Base-by-base conservation (phyloP, 1,284 basidiomycete species). In the Phylloporus gajari region DNA sequence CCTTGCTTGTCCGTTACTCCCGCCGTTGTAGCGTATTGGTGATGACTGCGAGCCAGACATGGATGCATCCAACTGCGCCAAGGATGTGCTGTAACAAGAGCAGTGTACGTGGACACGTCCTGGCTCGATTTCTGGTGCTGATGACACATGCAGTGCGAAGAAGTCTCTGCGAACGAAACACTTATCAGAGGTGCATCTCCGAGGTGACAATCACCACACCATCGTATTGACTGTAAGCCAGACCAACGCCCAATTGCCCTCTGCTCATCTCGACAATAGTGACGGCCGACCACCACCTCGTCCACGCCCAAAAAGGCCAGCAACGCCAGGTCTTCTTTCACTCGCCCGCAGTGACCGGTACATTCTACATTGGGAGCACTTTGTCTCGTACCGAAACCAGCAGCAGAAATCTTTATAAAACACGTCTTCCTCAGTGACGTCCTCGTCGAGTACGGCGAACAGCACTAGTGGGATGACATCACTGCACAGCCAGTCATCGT, bases 281-380 rank as follows among this genome's bases (percentile, higher is more conserved):
- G 35, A 35, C 35, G 35, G 35, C 35, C 35, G 35, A 35, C 35
- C 35, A 35, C 35, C 35, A 35, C 35, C 35, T 35, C 35, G 35
- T 35, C 35, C 35, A 35, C 35, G 35, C 35, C 35, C 35, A 35
- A 35, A 35, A 35, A 35, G 35, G 35, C 35, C 35, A 35, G 35
- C 35, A 35, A 35, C 35, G 35, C 35, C 35, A 84, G 70, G 82
- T 93, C 1, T 72, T 90, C 60, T 82, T 94, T 72, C 91, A 90
- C 79, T 86, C 91, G 11, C 87, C 91, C n/a, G 86, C 88, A 21
- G 87, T 87, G 13, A 88, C 89, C n/a, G 88, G 90, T 60, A 89
- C 91, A n/a, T 95, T 95, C 85, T 96, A 96, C 85, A 85, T 91
- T 74, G 91, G 91, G 71, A 94, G 93, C 83, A 87, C 30, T 94